Evolutionary conservation across 2,329 filamentous ascomycete genomes (phyloP), one percentile per base, ranked within the genome.

Genomic region (Periglandula ipomoeae): DNA sequence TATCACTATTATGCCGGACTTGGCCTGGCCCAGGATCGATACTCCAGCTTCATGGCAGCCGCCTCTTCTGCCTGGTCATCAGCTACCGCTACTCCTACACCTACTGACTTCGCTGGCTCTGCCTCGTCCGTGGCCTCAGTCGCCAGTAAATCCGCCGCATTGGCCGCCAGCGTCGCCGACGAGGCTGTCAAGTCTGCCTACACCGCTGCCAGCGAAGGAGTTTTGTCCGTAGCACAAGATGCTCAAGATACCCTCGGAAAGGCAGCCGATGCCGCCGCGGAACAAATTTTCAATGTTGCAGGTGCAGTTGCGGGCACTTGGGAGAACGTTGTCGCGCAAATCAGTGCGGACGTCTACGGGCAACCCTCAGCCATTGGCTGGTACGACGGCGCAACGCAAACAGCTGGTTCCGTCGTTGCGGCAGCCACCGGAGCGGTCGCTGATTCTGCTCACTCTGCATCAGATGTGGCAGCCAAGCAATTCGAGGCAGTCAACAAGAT

Each of bases 1-100:
- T 67, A 75, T 56, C 77, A 81, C 59, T 91, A 91, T 65, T 90
- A 89, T 57, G 84, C 88, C 54, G 87, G 84, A 10, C 66, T 93
- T 22, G 88, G 88, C 24, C 65, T 88, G 40, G 88, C 89, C 1
- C 85, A 94, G 58, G 87, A 82, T 39, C 80, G 84, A 34, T 93
- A 93, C 63, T 81, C 83, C 5, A 83, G 84, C 44, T 91, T 93
- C 59, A 55, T 93, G 2, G 74, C 74, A 11, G 81, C 83, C 4
- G 87, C 86, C 7, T 88, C 85, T 9, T 81, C 77, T 32, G 86
- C 82, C 19, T 71, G 88, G 37, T 83, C 79, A 48, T 73, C 72
- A 2, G 52, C 75, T 35, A 78, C 74, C 1, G 80, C 80, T 6
- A 78, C 79, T 10, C 78, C 81, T 15, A 82, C 78, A 0, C 75